Conservation (phyloP, 768 basidiomycete genomes). For the Auriscalpium orientale region DNA sequence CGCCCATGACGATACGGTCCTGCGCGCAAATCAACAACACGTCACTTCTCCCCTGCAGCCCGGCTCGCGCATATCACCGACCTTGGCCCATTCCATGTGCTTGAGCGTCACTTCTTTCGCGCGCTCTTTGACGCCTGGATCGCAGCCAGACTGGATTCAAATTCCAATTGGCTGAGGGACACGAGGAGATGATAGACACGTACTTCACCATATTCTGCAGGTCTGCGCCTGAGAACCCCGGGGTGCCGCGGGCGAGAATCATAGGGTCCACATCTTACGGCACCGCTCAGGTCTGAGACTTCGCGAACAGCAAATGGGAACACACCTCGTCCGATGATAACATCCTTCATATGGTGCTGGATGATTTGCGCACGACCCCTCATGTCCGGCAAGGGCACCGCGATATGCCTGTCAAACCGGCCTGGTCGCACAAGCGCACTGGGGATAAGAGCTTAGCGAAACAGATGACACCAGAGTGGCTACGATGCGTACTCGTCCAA, state of each 20-base stretch:
- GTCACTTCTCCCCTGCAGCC: neutral
- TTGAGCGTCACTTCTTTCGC: conserved; percentile 61
- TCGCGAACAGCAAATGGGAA: neutral
- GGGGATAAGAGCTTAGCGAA: neutral
- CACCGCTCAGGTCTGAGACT: neutral
- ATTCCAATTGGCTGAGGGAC: neutral
- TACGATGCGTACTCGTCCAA: conserved; percentile 67
- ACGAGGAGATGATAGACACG: conserved; percentile 20
- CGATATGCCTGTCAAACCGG: conserved; percentile 89
- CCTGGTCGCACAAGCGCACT: conserved; percentile 95
- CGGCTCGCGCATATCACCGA: conserved; percentile 21
- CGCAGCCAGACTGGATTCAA: conserved; percentile 63
- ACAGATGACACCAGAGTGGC: neutral
- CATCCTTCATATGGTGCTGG: conserved; percentile 81
- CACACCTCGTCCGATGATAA: conserved; percentile 53
- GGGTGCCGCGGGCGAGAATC: conserved; percentile 86
- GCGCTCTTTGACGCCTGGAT: conserved; percentile 86
- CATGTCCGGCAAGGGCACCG: conserved; percentile 91
- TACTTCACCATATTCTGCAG: conserved; percentile 96
- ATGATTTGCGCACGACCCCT: conserved; percentile 91
- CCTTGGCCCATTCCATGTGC: conserved; percentile 99
- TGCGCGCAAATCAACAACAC: conserved; percentile 18
- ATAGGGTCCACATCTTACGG: conserved; percentile 69
- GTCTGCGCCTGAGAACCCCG: conserved; percentile 96
- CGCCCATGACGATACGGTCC: conserved; percentile 97